Conservation (phyloP, 371 early-diverging fungal species). For the Mucor irregularis region DNA sequence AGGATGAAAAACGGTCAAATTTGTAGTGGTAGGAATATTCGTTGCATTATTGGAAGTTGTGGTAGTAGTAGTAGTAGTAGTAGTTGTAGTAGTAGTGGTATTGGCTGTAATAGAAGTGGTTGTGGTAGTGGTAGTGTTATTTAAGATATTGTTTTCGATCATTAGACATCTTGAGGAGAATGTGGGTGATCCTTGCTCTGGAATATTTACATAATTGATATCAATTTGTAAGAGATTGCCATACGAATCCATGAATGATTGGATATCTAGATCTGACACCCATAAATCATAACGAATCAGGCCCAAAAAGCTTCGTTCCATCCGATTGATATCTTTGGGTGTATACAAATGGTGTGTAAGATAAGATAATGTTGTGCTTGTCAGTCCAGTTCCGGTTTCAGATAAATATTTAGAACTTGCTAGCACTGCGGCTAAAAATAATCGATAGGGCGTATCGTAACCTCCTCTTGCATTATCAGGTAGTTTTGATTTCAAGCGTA, state of each 20-base stretch:
- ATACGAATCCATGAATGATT: conserved; percentile 21
- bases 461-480: conserved; percentile 58
- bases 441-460: conserved; percentile 64
- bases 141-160: no score
- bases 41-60: neutral
- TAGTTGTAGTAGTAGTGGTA: neutral
- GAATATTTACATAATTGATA: conserved; percentile 1
- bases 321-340: conserved; percentile 55
- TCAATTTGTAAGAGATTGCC: conserved; percentile 19
- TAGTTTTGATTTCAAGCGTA: conserved; percentile 56
- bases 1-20: neutral
- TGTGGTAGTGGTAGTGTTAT: no score
- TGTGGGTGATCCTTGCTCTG: neutral
- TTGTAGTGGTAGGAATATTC: neutral
- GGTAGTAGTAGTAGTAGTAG: neutral
- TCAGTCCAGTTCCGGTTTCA: conserved; percentile 26
- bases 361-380: conserved; percentile 32
- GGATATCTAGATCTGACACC: conserved; percentile 24
- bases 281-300: conserved; percentile 36
- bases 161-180: no score
- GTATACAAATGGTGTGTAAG: conserved; percentile 58
- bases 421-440: conserved; percentile 64
- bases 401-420: conserved; percentile 53
- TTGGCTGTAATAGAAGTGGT: no score
- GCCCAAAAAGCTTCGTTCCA: conserved; percentile 66